Evolutionary conservation across 2,329 filamentous ascomycete species (phyloP).

Genomic region (Aspergillus sp.): DNA sequence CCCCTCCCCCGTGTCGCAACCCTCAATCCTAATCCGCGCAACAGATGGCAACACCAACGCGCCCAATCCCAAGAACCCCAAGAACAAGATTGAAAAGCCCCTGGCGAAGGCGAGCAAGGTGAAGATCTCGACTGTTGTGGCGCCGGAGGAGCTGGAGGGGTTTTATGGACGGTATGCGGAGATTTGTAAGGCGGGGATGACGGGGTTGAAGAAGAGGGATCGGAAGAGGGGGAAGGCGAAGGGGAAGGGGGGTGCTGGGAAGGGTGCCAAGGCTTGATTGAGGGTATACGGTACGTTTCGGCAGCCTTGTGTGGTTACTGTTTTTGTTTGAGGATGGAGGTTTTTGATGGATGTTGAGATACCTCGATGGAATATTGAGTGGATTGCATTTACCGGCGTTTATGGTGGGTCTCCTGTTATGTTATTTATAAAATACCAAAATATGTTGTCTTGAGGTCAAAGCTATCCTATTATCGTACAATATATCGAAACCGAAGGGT

Average conservation of each 20-base stretch:
- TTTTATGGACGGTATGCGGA: conserved; percentile 88
- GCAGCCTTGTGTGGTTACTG: neutral
- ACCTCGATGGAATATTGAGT: neutral
- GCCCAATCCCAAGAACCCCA: conserved; percentile 30
- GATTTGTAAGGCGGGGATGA: conserved; percentile 83
- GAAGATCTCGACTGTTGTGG: conserved; percentile 78
- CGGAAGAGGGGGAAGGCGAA: conserved; percentile 73
- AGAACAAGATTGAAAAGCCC: conserved; percentile 39
- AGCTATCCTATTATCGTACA: neutral
- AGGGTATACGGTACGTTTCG: too few species aligned
- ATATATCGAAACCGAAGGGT: neutral
- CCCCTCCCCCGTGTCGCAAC: conserved; percentile 57
- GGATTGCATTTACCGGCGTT: conserved; percentile 1
- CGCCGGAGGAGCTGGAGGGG: conserved; percentile 63
- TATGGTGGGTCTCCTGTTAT: neutral
- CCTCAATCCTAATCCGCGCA: conserved; percentile 74
- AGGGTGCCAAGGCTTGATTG: conserved; percentile 25
- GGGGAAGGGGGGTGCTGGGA: conserved; percentile 35
- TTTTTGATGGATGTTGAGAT: neutral
- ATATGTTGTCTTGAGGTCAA: too few species aligned
- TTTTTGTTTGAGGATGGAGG: neutral
- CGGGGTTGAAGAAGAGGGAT: conserved; percentile 84
- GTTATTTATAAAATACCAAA: neutral
- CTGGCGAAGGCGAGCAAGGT: conserved; percentile 48
- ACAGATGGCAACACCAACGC: conserved; percentile 65